phyloP scores from a whole-genome alignment of 495 filamentous ascomycete genomes.

The Collariella sp. region DNA sequence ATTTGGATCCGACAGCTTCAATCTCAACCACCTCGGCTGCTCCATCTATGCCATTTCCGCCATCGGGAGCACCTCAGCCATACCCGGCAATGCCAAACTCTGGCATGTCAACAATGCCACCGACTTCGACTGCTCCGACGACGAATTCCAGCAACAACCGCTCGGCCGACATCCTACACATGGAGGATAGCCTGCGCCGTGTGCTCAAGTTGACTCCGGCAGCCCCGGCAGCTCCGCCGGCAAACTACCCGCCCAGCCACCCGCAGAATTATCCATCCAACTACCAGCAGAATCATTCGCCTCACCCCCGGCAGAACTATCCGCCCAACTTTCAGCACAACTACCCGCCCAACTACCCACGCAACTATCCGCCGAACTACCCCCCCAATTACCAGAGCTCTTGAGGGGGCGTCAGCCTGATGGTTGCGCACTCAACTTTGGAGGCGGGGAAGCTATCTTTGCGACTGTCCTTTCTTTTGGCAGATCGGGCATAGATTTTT shows the following conservation, averaged over 20 bases:
- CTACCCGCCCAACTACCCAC: conserved; percentile 12
- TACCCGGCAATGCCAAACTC: no score
- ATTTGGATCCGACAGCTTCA: not conserved
- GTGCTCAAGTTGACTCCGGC: conserved; percentile 37
- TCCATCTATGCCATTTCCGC: not conserved
- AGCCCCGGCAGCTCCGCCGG: not conserved
- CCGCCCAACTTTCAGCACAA: not conserved
- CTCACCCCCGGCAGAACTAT: no score
- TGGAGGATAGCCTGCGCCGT: conserved; percentile 44
- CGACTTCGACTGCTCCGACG: no score
- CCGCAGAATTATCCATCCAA: no score
- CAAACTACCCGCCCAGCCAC: no score
- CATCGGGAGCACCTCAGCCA: not conserved
- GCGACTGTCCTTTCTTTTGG: not conserved
- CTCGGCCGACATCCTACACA: conserved; percentile 30
- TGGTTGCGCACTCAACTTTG: no score
- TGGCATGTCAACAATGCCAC: no score
- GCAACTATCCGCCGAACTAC: not conserved
- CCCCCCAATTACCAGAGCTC: conserved; percentile 20
- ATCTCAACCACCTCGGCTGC: not conserved
- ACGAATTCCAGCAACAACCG: conserved; percentile 6
- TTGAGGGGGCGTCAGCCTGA: not conserved
- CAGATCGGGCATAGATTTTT: not conserved
- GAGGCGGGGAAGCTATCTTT: not conserved
- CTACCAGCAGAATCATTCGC: no score